A percentile compares a stretch with the other conserved stretches of the same genome.
Evolutionary conservation across 23 red algal genomes (phyloP).

Genomic region (Agarophyton chilense): DNA sequence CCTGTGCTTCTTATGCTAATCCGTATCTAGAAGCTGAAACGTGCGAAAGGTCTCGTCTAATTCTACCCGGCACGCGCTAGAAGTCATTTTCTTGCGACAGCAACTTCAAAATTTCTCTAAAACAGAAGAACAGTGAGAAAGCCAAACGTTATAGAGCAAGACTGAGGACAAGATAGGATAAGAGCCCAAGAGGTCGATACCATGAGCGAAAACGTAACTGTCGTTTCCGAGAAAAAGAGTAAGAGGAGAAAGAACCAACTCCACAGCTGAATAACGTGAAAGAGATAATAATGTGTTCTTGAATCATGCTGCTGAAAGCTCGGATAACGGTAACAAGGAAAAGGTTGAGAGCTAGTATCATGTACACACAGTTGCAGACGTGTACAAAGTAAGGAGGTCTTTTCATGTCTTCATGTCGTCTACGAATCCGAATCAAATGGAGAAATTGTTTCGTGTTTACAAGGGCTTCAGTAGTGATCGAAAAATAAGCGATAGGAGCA

Average conservation of each 20-base stretch:
- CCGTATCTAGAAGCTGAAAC: not conserved
- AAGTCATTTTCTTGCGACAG: not conserved
- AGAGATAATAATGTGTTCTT: not conserved
- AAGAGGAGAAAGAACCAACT: not conserved
- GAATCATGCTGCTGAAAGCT: not conserved
- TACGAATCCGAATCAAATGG: too few relatives aligned
- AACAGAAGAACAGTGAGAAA: not conserved
- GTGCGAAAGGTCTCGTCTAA: not conserved
- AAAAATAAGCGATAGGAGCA: too few relatives aligned
- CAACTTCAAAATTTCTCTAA: not conserved
- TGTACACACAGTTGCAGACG: not conserved
- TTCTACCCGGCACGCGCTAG: not conserved
- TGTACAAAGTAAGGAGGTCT: not conserved
- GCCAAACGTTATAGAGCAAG: not conserved
- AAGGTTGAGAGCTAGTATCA: not conserved
- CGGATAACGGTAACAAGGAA: not conserved
- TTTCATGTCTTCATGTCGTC: conserved; percentile 1
- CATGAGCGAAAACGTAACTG: too few relatives aligned
- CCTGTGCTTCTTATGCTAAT: not conserved
- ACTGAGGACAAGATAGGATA: not conserved
- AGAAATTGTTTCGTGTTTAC: too few relatives aligned
- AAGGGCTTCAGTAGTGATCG: too few relatives aligned
- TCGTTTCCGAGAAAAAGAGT: not conserved
- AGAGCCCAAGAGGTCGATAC: not conserved
- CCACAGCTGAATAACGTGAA: too few relatives aligned